Conservation (phyloP, 2,329 filamentous ascomycete species). For the Clarireedia paspali region DNA sequence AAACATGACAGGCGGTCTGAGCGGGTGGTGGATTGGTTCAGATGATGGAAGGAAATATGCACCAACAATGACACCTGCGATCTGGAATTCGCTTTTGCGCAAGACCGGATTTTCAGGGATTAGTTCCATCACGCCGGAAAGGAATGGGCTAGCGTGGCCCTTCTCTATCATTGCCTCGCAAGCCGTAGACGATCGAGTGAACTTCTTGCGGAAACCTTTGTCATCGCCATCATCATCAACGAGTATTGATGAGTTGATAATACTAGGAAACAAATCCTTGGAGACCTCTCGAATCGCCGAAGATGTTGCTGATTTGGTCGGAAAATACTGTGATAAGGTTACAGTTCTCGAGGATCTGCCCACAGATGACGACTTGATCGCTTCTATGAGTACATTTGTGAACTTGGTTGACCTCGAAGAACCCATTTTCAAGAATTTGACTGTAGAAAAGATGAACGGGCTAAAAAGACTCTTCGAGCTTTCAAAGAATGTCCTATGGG, state of each 20-base stretch:
- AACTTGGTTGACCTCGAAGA: constrained; percentile 27
- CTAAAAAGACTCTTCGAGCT: constrained; percentile 16
- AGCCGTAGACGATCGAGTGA: constrained; percentile 7
- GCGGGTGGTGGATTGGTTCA: constrained; percentile 11
- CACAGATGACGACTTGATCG: constrained; percentile 15
- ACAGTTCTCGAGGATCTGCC: background rate
- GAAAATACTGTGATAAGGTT: background rate
- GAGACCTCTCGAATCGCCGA: background rate
- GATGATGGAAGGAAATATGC: constrained; percentile 4
- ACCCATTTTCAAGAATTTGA: constrained; percentile 23
- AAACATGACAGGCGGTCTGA: background rate
- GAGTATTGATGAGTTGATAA: background rate
- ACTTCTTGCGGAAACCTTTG: constrained; percentile 2
- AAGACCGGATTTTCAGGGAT: constrained; percentile 27
- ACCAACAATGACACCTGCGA: background rate
- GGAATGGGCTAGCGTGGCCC: background rate
- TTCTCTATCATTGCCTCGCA: background rate
- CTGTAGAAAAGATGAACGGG: constrained; percentile 19
- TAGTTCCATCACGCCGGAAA: constrained; percentile 7
- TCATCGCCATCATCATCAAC: constrained; percentile 2
- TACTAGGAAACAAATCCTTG: background rate
- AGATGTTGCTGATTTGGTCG: background rate
- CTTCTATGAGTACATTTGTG: constrained; percentile 13
- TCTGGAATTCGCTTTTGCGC: constrained; percentile 22
- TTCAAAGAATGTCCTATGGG: constrained; percentile 15